These are phyloP conservation scores for Gnetum montanum DNA, from an alignment of 75 land plant genomes.

Conservation along the genomic window DNA sequence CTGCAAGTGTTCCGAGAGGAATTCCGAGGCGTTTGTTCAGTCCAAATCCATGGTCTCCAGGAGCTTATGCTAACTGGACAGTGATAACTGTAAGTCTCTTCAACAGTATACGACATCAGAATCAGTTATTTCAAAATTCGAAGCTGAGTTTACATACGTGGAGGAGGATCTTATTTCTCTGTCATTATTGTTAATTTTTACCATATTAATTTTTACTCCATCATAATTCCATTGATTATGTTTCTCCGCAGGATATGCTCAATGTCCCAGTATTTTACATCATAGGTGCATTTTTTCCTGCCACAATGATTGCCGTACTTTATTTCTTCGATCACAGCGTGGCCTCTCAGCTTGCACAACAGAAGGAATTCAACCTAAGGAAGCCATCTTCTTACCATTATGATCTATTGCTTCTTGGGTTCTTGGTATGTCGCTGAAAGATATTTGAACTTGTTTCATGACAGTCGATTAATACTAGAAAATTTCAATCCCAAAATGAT, in stretches of 20 bases:
- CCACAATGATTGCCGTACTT: slow-evolving; percentile 85
- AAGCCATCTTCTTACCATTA: slow-evolving; percentile 83
- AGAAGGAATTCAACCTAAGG: slow-evolving; percentile 75
- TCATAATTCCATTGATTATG: not conserved
- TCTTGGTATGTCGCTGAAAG: slow-evolving; percentile 60
- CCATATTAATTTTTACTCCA: not conserved
- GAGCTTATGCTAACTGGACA: slow-evolving; percentile 73
- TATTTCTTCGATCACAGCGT: slow-evolving; percentile 96
- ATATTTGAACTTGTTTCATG: not conserved
- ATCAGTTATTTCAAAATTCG: too few relatives aligned
- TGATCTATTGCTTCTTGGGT: slow-evolving; percentile 74
- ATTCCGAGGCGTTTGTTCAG: slow-evolving; percentile 77
- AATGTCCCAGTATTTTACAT: slow-evolving; percentile 64
- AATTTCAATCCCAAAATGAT: not conserved
- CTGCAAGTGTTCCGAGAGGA: slow-evolving; percentile 52
- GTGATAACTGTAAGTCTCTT: slow-evolving; percentile 38
- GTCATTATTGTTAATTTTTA: not conserved
- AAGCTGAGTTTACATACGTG: too few relatives aligned
- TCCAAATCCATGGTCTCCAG: slow-evolving; percentile 82
- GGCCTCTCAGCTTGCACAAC: slow-evolving; percentile 92
- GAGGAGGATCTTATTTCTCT: not conserved
- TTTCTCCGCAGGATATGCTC: slow-evolving; percentile 48
- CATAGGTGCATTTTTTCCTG: slow-evolving; percentile 81
- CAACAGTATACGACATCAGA: not conserved
- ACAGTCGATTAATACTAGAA: not conserved